Conservation (phyloP, 2,329 filamentous ascomycete species). For the Leptosphaerulina australis region DNA sequence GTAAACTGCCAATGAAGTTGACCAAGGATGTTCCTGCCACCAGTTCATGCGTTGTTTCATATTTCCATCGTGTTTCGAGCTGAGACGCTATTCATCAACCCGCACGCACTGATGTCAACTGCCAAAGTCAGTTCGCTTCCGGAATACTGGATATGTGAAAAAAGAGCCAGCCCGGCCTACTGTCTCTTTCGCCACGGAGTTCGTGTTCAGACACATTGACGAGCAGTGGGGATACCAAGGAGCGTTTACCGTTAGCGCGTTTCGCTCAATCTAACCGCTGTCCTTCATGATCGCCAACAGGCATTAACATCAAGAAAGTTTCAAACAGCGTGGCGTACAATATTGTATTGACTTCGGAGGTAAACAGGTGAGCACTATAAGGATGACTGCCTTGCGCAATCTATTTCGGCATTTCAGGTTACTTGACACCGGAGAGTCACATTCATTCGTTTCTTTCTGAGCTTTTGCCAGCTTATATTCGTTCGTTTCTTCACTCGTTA, state of each 20-base stretch:
- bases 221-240: constrained; percentile 4
- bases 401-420: constrained; percentile 26
- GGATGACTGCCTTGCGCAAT: constrained; percentile 22
- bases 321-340: constrained; percentile 27
- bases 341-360: constrained; percentile 24
- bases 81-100: neutral
- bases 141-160: neutral
- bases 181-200: constrained; percentile 6
- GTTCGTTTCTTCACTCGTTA: constrained; percentile 18
- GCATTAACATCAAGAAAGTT: constrained; percentile 27
- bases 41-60: constrained; percentile 22
- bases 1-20: constrained; percentile 32
- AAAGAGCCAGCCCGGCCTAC: neutral
- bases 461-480: constrained; percentile 19
- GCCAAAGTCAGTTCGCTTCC: neutral
- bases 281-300: constrained; percentile 35
- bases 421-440: constrained; percentile 26
- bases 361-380: constrained; percentile 31
- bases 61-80: constrained; percentile 14
- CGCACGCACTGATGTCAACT: neutral
- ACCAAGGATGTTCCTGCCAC: neutral
- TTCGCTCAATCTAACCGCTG: constrained; percentile 40
- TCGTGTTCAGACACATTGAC: neutral
- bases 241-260: constrained; percentile 29
- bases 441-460: constrained; percentile 26